phyloP scores from a whole-genome alignment of 208 protist genomes.

The Trichomonas tenax region DNA sequence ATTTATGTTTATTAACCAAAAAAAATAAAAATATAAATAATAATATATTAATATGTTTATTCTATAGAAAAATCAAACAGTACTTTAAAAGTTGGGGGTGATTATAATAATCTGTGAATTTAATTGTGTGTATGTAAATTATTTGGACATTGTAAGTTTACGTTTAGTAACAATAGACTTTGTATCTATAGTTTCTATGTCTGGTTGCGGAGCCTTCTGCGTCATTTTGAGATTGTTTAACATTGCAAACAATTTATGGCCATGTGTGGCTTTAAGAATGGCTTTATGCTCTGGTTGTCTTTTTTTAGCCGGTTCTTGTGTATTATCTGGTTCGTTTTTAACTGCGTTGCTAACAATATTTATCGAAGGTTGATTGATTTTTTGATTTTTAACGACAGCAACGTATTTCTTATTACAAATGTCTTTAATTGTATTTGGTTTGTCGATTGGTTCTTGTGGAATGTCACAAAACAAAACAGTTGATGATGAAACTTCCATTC shows the following conservation, averaged over 20 bases:
- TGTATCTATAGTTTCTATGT: background rate
- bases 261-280: background rate
- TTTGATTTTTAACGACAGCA: background rate
- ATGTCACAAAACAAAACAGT: background rate
- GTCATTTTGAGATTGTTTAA: background rate
- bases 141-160: background rate
- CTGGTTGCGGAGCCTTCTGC: background rate
- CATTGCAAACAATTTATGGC: background rate
- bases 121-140: no score
- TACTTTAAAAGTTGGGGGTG: no score
- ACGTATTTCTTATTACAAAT: background rate
- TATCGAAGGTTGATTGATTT: background rate
- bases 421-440: background rate
- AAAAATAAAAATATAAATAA: no score
- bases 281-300: background rate
- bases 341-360: background rate
- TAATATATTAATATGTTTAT: no score
- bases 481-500: background rate
- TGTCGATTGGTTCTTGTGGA: background rate
- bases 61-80: no score
- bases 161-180: background rate
- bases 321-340: background rate
- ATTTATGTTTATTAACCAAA: no score
- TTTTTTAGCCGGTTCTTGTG: background rate
- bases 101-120: no score